These are phyloP conservation scores for Calonectria naviculata DNA, from an alignment of 2,329 filamentous ascomycete species.

Conservation along the genomic window DNA sequence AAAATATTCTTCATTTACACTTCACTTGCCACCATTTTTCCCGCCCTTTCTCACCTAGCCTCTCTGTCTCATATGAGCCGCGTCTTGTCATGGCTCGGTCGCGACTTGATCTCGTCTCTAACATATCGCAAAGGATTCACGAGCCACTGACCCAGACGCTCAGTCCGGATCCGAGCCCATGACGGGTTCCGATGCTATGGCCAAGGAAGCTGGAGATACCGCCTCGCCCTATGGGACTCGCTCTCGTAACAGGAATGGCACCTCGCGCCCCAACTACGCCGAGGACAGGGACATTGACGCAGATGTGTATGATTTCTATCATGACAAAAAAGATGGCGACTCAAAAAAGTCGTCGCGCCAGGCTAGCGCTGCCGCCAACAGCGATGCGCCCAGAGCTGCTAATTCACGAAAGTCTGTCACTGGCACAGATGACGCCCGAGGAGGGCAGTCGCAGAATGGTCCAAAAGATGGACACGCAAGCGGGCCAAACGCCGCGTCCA, in stretches of 20 bases:
- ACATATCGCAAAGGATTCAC: constrained; percentile 46
- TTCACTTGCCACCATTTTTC: constrained; percentile 24
- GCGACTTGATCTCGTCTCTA: constrained; percentile 35
- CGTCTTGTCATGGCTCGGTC: constrained; percentile 30
- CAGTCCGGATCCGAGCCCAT: constrained; percentile 52
- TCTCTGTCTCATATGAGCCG: constrained; percentile 23
- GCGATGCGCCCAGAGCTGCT: constrained; percentile 48
- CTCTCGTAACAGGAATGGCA: constrained; percentile 87
- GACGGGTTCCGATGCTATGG: constrained; percentile 58
- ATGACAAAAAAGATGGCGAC: constrained; percentile 66
- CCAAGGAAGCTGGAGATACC: constrained; percentile 63
- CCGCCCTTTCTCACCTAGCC: constrained; percentile 18
- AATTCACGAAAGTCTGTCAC: constrained; percentile 53
- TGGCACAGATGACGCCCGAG: constrained; percentile 52
- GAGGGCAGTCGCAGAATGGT: constrained; percentile 46
- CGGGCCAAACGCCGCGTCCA: constrained; percentile 41
- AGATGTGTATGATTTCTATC: constrained; percentile 80
- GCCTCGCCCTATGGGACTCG: constrained; percentile 89
- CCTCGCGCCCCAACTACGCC: constrained; percentile 90
- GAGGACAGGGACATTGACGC: constrained; percentile 92
- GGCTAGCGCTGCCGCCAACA: constrained; percentile 51
- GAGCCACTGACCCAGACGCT: constrained; percentile 47
- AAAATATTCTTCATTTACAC: constrained; percentile 32
- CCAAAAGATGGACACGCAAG: constrained; percentile 48
- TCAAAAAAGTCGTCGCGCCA: constrained; percentile 67